A percentile compares a stretch with the other conserved stretches of the same genome.
These are phyloP conservation scores for Microbotryomycetes sp. DNA, from an alignment of 1,284 basidiomycete genomes.

Conservation along the genomic window DNA sequence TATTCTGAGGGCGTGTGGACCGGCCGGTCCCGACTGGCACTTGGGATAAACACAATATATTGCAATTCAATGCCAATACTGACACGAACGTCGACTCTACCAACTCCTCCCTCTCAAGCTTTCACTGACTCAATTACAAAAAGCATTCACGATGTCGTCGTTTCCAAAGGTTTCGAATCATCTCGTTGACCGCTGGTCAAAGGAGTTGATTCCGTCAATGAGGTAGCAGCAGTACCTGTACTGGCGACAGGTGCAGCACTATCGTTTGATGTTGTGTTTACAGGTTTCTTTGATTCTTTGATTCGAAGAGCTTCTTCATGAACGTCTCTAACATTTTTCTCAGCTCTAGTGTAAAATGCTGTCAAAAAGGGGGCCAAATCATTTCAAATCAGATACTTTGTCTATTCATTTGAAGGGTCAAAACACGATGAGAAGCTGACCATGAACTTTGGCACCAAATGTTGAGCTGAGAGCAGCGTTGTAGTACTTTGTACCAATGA, in stretches of 20 bases:
- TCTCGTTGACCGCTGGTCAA: not conserved
- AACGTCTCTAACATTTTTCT: conserved; percentile 74
- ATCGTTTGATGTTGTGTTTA: conserved; percentile 24
- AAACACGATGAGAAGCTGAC: not conserved
- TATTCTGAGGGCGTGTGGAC: no score
- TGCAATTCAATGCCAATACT: no score
- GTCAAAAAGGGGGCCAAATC: conserved; percentile 27
- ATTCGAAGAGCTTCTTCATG: conserved; percentile 81
- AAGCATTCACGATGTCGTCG: not conserved
- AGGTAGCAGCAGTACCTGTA: not conserved
- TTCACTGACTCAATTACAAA: no score
- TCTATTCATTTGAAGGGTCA: conserved; percentile 7
- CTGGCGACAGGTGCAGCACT: conserved; percentile 2
- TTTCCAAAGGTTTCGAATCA: not conserved
- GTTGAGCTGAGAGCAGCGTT: conserved; percentile 63
- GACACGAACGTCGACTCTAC: no score
- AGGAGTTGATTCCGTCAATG: no score
- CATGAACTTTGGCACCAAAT: conserved; percentile 63
- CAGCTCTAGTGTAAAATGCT: conserved; percentile 68
- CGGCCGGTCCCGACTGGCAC: no score
- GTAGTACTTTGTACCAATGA: conserved; percentile 56
- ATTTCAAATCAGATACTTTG: conserved; percentile 9
- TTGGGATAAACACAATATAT: no score
- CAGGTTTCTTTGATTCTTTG: conserved; percentile 54
- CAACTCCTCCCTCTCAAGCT: no score